A percentile compares a stretch with the other conserved stretches of the same genome.
phyloP scores from a whole-genome alignment of 2,329 filamentous ascomycete species.

The Akanthomyces lecanii region DNA sequence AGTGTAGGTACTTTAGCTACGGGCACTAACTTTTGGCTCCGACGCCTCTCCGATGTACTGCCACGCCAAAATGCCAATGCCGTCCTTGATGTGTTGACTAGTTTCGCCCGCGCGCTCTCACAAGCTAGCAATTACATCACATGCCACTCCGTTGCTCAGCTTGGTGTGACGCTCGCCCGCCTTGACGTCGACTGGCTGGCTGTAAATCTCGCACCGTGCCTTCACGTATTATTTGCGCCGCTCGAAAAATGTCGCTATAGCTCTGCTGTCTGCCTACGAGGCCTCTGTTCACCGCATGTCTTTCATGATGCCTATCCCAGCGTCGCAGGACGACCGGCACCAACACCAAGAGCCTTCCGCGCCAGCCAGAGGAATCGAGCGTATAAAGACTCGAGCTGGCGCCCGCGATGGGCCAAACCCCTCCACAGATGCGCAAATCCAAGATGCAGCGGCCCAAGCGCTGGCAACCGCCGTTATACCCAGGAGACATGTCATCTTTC shows the following conservation, averaged over 20 bases:
- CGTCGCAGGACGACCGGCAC: slow-evolving; percentile 24
- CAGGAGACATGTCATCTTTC: slow-evolving; percentile 49
- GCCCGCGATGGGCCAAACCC: slow-evolving; percentile 22
- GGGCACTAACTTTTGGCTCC: background rate
- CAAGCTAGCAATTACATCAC: slow-evolving; percentile 22
- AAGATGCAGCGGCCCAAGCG: slow-evolving; percentile 22
- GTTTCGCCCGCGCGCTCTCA: background rate
- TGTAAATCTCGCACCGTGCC: background rate
- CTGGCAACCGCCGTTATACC: slow-evolving; percentile 25
- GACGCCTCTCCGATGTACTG: background rate
- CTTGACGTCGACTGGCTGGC: slow-evolving; percentile 3
- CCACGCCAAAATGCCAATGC: background rate
- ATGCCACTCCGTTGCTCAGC: slow-evolving; percentile 18
- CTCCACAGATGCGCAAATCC: slow-evolving; percentile 19
- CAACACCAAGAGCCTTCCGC: slow-evolving; percentile 26
- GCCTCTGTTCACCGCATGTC: slow-evolving; percentile 36
- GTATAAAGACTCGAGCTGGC: slow-evolving; percentile 23
- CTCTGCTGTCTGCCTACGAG: slow-evolving; percentile 20
- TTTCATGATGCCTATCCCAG: slow-evolving; percentile 34
- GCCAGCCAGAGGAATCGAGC: slow-evolving; percentile 21
- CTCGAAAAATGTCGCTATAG: slow-evolving; percentile 12
- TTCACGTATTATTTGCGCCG: background rate
- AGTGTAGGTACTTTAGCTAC: background rate
- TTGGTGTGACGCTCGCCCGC: slow-evolving; percentile 4
- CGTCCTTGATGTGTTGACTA: background rate